Percentiles rank a stretch among this genome's conserved stretches.
Conservation (phyloP, 768 basidiomycete genomes). For the Termitomyces titanicus region DNA sequence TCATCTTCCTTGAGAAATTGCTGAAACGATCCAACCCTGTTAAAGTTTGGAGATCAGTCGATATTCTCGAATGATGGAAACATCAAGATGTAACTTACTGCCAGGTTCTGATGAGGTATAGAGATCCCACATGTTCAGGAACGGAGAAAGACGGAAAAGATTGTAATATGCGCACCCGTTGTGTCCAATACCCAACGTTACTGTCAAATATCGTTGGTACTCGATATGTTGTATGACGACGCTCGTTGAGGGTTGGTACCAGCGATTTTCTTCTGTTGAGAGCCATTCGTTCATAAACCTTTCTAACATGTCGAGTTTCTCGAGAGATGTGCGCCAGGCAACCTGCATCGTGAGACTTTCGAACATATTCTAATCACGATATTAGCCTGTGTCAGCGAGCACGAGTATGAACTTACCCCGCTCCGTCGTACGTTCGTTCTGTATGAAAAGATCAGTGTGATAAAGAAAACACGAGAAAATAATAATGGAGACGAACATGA, state of each 20-base stretch:
- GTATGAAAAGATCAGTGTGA: not conserved
- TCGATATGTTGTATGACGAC: conserved; percentile 61
- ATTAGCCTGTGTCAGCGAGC: conserved; percentile 8
- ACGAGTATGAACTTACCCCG: conserved; percentile 37
- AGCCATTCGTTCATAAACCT: conserved; percentile 71
- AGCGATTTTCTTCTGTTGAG: conserved; percentile 73
- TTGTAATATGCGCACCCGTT: conserved; percentile 35
- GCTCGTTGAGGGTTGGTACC: conserved; percentile 69
- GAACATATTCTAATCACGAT: conserved; percentile 51
- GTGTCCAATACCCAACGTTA: conserved; percentile 63
- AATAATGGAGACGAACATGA: conserved; percentile 48
- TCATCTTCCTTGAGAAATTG: not conserved
- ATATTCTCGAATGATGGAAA: not conserved
- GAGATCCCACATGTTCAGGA: not conserved
- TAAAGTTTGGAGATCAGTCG: not conserved
- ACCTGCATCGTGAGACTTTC: conserved; percentile 69
- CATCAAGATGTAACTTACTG: conserved; percentile 13
- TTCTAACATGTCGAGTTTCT: conserved; percentile 70
- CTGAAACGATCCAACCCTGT: conserved; percentile 6
- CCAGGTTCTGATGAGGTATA: conserved; percentile 14
- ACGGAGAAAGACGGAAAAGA: not conserved
- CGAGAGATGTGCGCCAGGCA: conserved; percentile 70
- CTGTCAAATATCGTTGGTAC: conserved; percentile 61
- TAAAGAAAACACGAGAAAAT: too few relatives aligned
- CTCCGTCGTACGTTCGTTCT: conserved; percentile 75